A percentile compares a stretch with the other conserved stretches of the same genome.
Evolutionary conservation across 2,329 filamentous ascomycete species (phyloP).

Genomic region (Colletotrichum echinochloae): DNA sequence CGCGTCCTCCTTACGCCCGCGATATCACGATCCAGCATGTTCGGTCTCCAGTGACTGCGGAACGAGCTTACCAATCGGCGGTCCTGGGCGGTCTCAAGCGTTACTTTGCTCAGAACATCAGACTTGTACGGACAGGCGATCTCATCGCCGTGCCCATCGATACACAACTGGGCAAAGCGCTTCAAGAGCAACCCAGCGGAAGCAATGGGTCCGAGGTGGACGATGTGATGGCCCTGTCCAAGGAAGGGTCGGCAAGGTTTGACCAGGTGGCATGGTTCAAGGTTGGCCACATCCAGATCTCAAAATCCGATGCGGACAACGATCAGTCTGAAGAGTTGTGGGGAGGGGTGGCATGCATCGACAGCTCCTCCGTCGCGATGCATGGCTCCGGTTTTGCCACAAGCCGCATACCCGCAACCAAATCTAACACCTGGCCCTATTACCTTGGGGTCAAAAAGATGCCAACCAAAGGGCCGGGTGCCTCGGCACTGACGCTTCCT

Average conservation of each 20-base stretch:
- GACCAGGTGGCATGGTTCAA: conserved; percentile 91
- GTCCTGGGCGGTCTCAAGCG: conserved; percentile 88
- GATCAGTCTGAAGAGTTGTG: conserved; percentile 77
- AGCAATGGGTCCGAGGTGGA: conserved; percentile 76
- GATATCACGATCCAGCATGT: conserved; percentile 92
- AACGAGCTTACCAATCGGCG: conserved; percentile 85
- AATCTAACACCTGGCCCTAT: conserved; percentile 86
- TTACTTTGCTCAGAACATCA: conserved; percentile 85
- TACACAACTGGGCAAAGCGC: conserved; percentile 81
- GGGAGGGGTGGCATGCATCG: conserved; percentile 88
- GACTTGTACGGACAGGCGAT: conserved; percentile 88
- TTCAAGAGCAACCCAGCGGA: conserved; percentile 76
- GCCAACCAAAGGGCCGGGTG: conserved; percentile 61
- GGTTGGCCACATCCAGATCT: conserved; percentile 78
- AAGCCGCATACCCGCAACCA: conserved; percentile 80
- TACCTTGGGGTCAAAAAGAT: conserved; percentile 83
- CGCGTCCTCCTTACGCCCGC: conserved; percentile 69
- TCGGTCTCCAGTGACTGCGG: conserved; percentile 87
- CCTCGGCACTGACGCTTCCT: conserved; percentile 54
- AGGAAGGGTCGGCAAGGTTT: conserved; percentile 53
- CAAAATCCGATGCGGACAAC: conserved; percentile 62
- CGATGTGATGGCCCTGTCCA: conserved; percentile 68
- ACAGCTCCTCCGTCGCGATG: conserved; percentile 88
- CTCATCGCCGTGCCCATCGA: conserved; percentile 91
- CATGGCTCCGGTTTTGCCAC: conserved; percentile 91